These are phyloP conservation scores for Euryodendron excelsum DNA, from an alignment of 148 eudicot genomes.

Conservation along the genomic window DNA sequence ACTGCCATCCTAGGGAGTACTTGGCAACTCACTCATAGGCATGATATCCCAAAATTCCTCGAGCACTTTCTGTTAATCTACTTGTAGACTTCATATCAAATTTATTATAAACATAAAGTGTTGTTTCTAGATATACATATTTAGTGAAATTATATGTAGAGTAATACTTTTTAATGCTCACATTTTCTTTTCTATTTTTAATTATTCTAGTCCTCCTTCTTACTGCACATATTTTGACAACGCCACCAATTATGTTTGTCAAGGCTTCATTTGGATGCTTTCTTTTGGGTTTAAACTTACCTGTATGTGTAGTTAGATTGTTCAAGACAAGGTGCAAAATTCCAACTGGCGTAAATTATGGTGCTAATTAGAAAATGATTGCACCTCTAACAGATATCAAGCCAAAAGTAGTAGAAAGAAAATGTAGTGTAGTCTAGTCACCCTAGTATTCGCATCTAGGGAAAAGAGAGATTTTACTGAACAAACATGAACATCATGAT, in stretches of 20 bases:
- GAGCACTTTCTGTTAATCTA: too few relatives aligned
- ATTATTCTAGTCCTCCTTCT: too few relatives aligned
- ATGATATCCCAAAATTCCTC: too few relatives aligned
- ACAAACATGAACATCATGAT: not conserved
- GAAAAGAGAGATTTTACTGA: conserved; percentile 7
- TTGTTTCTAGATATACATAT: not conserved
- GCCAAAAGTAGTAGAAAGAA: not conserved
- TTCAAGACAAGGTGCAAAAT: not conserved
- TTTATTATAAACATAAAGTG: not conserved
- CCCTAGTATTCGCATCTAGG: not conserved
- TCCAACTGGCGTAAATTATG: not conserved
- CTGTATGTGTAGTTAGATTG: not conserved
- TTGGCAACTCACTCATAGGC: too few relatives aligned
- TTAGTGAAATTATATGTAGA: not conserved
- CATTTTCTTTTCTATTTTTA: not conserved
- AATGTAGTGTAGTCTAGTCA: not conserved
- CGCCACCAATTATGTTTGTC: too few relatives aligned
- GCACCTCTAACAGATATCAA: not conserved
- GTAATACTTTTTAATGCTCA: not conserved
- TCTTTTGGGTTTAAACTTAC: too few relatives aligned
- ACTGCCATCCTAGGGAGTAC: too few relatives aligned
- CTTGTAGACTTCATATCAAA: too few relatives aligned
- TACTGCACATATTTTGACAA: too few relatives aligned
- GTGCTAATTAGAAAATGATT: not conserved
- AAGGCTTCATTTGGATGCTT: too few relatives aligned